Evolutionary conservation across 164 flowering plant genomes (phyloP), one percentile per base, ranked within the genome.

Genomic region (Warburgia ugandensis): DNA sequence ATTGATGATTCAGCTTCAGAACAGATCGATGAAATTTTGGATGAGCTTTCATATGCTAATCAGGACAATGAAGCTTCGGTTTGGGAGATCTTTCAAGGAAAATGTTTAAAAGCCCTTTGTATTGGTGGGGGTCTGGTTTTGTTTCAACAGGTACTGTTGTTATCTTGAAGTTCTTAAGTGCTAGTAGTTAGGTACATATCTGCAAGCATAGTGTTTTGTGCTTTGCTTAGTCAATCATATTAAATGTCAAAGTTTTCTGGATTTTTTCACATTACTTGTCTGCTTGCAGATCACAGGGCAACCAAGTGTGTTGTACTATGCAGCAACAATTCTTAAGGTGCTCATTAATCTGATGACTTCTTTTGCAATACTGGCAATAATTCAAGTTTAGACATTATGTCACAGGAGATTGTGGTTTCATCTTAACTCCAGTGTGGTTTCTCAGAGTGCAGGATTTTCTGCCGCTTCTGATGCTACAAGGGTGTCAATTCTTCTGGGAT

Each of bases 271-370:
- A 37, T 17, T 11, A 37, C 20, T 61, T 56, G 3, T 29, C 16
- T 79, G 68, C n/a, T n/a, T n/a, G 56, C 79, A 92, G 99, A 80
- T 94, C 60, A 94, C 99, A 17, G 99, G 99, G 58, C 99, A 94
- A 62, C 99, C 97, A 39, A 94, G 99, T 74, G 97, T 94, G 17
- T 69, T 94, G 16, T 94, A 94, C 60, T 94, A 94, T 77, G 99
- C 99, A 48, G 85, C 88, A 55, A 65, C 94, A 23, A 89, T 94
- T 65, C 75, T 94, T 55, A 76, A 94, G 96, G 96, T 88, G 35
- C 19, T 22, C 50, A 6, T 55, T 54, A 29, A 47, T 39, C 22
- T 50, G 14, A 29, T 52, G 33, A 12, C 21, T 27, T 58, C 6
- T 27, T 32, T 23, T 30, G 32, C 16, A 22, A 44, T 52, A 30